Evolutionary conservation across 2,329 filamentous ascomycete species (phyloP), one percentile per base, ranked within the genome.

Genomic region (Claviceps arundinis): DNA sequence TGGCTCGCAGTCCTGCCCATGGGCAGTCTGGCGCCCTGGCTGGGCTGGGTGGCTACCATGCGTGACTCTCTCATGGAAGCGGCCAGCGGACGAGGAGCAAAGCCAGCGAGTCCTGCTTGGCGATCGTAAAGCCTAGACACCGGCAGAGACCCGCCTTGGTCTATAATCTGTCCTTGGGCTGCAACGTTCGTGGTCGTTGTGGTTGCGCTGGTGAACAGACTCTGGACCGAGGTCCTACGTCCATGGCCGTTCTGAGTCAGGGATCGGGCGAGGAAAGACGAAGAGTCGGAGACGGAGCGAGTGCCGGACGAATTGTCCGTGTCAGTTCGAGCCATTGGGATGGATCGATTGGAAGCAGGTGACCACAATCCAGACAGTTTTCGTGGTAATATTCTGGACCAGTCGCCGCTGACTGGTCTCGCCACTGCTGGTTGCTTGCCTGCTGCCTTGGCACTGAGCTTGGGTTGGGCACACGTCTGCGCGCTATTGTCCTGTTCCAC

Each of bases 1-100:
- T 82, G 78, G 58, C 78, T 82, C 62, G 75, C 80, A n/a, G 78
- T 76, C 53, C 77, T 70, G n/a, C 70, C 77, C 48, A 82, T 65
- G 4, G 74, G 75, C 7, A 77, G 68, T 14, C 64, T 64, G 26
- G 72, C 65, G 14, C 69, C 65, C 11, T 68, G 63, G 44, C 68
- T 74, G 4, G 74, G 75, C 51, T 70, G 71, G 0, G 76, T 79
- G 24, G 76, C 76, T 4, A 68, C 70, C 52, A 78, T 71, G 22
- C 67, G 60, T 8, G 69, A 66, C 26, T 68, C 66, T 7, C 64
- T 59, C 17, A 66, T 56, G 13, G 63, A 66, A 3, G 60, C 56
- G 7, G 57, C 54, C 9, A 55, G 57, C 19, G 57, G 55, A 26
- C 54, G 54, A 37, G 56, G 58, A 37, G 57, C 48, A 17, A 65